Percentiles rank a stretch among this genome's conserved stretches.
Evolutionary conservation across 2,329 filamentous ascomycete species (phyloP).

Genomic region (Fusarium duplospermum): DNA sequence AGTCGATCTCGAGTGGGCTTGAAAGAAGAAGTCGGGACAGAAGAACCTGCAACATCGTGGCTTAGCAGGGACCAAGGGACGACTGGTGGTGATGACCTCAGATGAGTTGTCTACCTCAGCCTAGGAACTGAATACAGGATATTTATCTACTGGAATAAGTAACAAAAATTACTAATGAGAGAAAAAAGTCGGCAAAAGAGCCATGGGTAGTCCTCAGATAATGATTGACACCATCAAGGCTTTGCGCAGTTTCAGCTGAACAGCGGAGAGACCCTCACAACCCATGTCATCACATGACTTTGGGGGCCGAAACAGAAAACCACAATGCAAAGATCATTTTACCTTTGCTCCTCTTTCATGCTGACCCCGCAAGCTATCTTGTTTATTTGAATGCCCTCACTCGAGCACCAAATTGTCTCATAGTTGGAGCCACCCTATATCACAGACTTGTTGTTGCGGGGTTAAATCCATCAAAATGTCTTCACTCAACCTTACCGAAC

Average conservation of each 20-base stretch:
- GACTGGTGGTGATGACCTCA: neutral
- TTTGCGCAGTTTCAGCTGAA: neutral
- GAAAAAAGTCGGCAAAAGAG: neutral
- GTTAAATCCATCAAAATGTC: constrained; percentile 18
- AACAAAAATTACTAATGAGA: neutral
- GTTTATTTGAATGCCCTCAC: neutral
- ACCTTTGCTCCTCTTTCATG: neutral
- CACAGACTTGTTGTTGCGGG: constrained; percentile 12
- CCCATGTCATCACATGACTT: neutral
- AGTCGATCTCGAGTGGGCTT: neutral
- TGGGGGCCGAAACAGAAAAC: neutral
- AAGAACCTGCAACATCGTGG: neutral
- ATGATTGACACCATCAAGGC: neutral
- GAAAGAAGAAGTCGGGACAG: neutral
- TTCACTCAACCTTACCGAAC: constrained; percentile 16
- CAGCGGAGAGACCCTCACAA: neutral
- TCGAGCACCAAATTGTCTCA: neutral
- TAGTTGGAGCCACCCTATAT: neutral
- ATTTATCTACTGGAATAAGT: neutral
- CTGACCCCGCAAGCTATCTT: neutral
- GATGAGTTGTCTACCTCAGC: neutral
- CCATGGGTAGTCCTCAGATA: neutral
- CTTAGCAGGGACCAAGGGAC: neutral
- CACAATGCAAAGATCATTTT: neutral
- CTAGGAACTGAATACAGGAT: neutral